A percentile compares a stretch with the other conserved stretches of the same genome.
phyloP scores from a whole-genome alignment of 1,284 basidiomycete species.

The Phenoliferia sp. region DNA sequence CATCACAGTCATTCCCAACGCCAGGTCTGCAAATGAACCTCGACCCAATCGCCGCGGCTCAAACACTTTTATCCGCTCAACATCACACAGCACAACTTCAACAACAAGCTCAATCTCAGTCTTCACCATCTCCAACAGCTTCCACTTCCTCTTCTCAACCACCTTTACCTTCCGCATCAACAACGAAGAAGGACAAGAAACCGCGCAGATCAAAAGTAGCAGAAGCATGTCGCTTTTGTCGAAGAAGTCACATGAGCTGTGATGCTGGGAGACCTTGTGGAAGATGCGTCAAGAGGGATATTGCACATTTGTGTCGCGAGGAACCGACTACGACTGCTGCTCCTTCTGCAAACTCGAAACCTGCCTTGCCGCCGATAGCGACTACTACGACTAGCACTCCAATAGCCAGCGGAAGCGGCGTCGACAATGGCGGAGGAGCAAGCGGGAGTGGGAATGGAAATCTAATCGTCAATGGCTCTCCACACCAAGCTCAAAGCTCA shows the following conservation, averaged over 20 bases:
- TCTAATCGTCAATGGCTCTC: too few species aligned
- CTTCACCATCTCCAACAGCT: background rate
- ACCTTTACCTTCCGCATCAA: too few species aligned
- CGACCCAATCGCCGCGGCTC: background rate
- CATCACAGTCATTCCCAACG: background rate
- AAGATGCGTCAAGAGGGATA: conserved; percentile 46
- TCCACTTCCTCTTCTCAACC: background rate
- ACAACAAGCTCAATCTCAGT: background rate
- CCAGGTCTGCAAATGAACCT: background rate
- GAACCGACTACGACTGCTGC: conserved; percentile 11
- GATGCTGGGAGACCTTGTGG: conserved; percentile 44
- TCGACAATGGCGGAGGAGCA: background rate
- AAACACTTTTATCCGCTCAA: background rate
- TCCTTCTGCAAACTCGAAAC: background rate
- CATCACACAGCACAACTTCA: background rate
- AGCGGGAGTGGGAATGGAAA: background rate
- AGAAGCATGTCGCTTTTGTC: conserved; percentile 44
- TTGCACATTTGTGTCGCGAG: conserved; percentile 44
- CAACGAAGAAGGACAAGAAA: conserved; percentile 16
- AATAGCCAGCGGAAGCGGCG: background rate
- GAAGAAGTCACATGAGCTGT: conserved; percentile 45
- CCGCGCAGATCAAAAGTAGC: conserved; percentile 30
- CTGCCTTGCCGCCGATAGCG: background rate
- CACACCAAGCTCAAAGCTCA: too few species aligned
- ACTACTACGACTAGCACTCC: background rate